Percentiles rank a stretch among this genome's conserved stretches.
phyloP scores from a whole-genome alignment of 176 grass and related monocot genomes.

The Thinopyrum elongatum region DNA sequence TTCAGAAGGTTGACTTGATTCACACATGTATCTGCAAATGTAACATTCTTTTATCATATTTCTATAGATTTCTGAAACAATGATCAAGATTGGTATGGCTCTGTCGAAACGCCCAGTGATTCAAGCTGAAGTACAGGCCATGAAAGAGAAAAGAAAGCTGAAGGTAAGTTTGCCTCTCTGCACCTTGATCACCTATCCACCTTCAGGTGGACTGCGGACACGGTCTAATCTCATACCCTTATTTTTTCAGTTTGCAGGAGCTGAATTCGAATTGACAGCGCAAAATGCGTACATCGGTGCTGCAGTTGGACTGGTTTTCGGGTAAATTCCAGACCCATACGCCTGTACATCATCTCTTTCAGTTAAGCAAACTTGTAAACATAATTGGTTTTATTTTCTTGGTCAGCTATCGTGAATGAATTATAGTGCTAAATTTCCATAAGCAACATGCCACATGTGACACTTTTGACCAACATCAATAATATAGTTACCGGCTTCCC shows the following conservation, averaged over 20 bases:
- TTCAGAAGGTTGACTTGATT: constrained; percentile 4
- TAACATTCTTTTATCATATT: not conserved
- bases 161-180: constrained; percentile 47
- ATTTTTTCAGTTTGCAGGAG: constrained; percentile 69
- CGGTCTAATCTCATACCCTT: not conserved
- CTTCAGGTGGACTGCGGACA: not conserved
- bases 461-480: not conserved
- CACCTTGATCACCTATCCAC: constrained; percentile 5
- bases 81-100: constrained; percentile 77
- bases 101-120: constrained; percentile 48
- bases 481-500: not conserved
- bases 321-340: constrained; percentile 44
- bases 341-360: not conserved
- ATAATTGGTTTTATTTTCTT: not conserved
- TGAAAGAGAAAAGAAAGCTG: constrained; percentile 59
- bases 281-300: constrained; percentile 67
- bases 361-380: not conserved
- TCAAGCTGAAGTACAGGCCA: constrained; percentile 50
- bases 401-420: not conserved
- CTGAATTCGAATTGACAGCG: constrained; percentile 67
- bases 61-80: constrained; percentile 71
- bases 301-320: constrained; percentile 61
- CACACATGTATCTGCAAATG: constrained; percentile 17
- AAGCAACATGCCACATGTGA: not conserved
- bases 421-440: not conserved